A percentile compares a stretch with the other conserved stretches of the same genome.
These are phyloP conservation scores for Neospermospora avenae DNA, from an alignment of 2,329 filamentous ascomycete species.

Conservation along the genomic window DNA sequence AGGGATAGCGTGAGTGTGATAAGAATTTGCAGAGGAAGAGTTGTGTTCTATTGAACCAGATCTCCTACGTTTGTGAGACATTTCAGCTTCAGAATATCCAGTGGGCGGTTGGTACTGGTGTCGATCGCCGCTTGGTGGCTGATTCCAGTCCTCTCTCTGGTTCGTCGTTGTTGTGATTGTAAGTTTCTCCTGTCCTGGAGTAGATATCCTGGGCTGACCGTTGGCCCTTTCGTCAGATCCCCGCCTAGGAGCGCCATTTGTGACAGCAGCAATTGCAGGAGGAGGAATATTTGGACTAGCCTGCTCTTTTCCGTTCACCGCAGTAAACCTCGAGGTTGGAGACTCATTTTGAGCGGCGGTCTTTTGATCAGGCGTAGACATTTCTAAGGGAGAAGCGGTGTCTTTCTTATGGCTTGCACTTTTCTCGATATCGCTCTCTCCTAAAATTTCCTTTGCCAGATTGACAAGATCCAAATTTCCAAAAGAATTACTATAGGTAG, in stretches of 20 bases:
- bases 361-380: constrained; percentile 22
- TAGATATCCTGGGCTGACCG: constrained; percentile 31
- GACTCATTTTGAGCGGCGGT: constrained; percentile 24
- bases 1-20: constrained; percentile 36
- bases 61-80: constrained; percentile 64
- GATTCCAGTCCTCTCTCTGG: constrained; percentile 33
- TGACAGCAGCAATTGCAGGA: constrained; percentile 17
- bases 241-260: constrained; percentile 26
- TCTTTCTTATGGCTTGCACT: not conserved
- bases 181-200: constrained; percentile 35
- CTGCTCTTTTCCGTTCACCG: constrained; percentile 35
- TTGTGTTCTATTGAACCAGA: constrained; percentile 57
- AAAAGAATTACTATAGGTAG: constrained; percentile 18
- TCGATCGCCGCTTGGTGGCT: constrained; percentile 28
- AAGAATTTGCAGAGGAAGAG: constrained; percentile 36
- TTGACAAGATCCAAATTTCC: constrained; percentile 26
- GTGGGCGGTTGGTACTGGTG: constrained; percentile 24
- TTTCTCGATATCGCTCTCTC: constrained; percentile 3
- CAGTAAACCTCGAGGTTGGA: constrained; percentile 36
- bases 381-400: constrained; percentile 5
- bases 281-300: not conserved
- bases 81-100: constrained; percentile 36
- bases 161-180: constrained; percentile 32
- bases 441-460: constrained; percentile 26
- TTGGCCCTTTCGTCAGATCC: constrained; percentile 33